Evolutionary conservation across 495 filamentous ascomycete genomes (phyloP).

Genomic region (Lasiosphaeria hispida): DNA sequence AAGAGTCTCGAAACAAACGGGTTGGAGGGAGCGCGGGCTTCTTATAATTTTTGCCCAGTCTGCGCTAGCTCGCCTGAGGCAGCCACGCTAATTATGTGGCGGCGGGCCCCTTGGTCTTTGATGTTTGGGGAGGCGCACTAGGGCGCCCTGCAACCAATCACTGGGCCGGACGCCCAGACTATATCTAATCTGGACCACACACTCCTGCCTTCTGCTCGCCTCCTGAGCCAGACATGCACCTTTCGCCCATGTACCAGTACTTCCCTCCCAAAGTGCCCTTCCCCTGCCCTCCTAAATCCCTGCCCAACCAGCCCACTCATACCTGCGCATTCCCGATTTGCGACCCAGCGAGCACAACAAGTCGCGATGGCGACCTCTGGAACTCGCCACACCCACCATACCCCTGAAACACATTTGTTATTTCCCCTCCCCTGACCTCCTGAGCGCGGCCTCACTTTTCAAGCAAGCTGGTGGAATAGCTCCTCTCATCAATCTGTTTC

Average conservation of each 20-base stretch:
- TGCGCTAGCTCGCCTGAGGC: slow-evolving; percentile 31
- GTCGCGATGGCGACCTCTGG: slow-evolving; percentile 16
- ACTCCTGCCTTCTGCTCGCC: slow-evolving; percentile 16
- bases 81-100: slow-evolving; percentile 30
- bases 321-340: neutral
- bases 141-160: slow-evolving; percentile 27
- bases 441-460: neutral
- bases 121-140: slow-evolving; percentile 26
- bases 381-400: slow-evolving; percentile 15
- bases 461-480: no score
- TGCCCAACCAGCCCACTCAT: slow-evolving; percentile 8
- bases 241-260: slow-evolving; percentile 31
- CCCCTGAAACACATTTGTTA: slow-evolving; percentile 15
- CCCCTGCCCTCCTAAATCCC: no score
- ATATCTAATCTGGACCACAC: slow-evolving; percentile 27
- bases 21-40: slow-evolving; percentile 44
- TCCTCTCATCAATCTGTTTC: no score
- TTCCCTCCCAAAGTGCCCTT: slow-evolving; percentile 9
- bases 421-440: neutral
- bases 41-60: slow-evolving; percentile 47
- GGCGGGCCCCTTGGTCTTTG: slow-evolving; percentile 30
- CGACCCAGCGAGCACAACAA: neutral
- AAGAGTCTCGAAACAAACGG: slow-evolving; percentile 41
- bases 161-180: slow-evolving; percentile 12
- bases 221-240: slow-evolving; percentile 26